phyloP scores from a whole-genome alignment of 2,329 filamentous ascomycete genomes.

The Monosporascus sp. region DNA sequence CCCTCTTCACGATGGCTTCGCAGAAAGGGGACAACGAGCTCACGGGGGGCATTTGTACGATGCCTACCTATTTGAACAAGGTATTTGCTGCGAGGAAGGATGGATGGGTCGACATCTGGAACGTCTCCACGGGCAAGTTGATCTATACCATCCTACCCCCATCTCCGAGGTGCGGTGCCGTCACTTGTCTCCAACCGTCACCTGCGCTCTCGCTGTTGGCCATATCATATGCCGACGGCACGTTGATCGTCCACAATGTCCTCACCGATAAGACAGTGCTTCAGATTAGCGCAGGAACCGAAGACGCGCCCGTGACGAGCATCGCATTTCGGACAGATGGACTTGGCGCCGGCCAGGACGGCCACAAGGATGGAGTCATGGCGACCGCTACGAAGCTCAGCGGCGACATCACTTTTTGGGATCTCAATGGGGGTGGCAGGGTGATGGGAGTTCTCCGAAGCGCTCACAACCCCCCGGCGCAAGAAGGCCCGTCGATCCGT shows the following conservation, averaged over 20 bases:
- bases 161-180: constrained; percentile 64
- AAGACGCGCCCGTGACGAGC: constrained; percentile 64
- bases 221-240: constrained; percentile 78
- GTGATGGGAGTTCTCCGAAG: constrained; percentile 82
- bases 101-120: constrained; percentile 95
- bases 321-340: constrained; percentile 91
- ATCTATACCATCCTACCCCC: constrained; percentile 85
- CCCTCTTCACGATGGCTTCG: constrained; percentile 57
- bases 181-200: constrained; percentile 82
- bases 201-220: constrained; percentile 81
- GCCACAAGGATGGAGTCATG: constrained; percentile 84
- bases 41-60: constrained; percentile 73
- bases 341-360: constrained; percentile 81
- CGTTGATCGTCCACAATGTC: constrained; percentile 76
- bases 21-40: constrained; percentile 60
- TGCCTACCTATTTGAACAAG: constrained; percentile 96
- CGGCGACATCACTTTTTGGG: constrained; percentile 94
- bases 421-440: constrained; percentile 82
- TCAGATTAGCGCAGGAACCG: constrained; percentile 59
- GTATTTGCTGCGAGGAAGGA: constrained; percentile 83
- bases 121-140: constrained; percentile 84
- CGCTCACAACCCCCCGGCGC: constrained; percentile 73
- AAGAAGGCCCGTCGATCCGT: constrained; percentile 48
- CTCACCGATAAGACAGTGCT: constrained; percentile 70
- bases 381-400: constrained; percentile 74